These are phyloP conservation scores for Gomphus sp. DNA, from an alignment of 1,284 basidiomycete genomes.

Conservation along the genomic window DNA sequence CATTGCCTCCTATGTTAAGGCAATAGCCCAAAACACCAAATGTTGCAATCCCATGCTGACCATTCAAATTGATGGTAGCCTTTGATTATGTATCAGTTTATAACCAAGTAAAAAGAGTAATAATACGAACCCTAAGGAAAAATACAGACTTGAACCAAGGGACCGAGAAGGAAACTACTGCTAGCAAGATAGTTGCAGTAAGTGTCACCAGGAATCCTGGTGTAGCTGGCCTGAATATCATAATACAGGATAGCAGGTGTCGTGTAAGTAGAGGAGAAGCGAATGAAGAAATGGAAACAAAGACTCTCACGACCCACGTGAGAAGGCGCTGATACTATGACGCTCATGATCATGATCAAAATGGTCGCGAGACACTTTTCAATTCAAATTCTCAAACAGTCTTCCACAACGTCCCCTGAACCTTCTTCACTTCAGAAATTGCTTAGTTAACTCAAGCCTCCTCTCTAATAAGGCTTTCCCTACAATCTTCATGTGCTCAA, in stretches of 20 bases:
- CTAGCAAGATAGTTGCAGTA: slow-evolving; percentile 63
- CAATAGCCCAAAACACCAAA: slow-evolving; percentile 88
- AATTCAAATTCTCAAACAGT: too few species aligned
- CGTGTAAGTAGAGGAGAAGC: not conserved
- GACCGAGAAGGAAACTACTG: slow-evolving; percentile 78
- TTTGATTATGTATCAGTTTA: not conserved
- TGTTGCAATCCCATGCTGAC: slow-evolving; percentile 52
- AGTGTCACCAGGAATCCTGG: slow-evolving; percentile 79
- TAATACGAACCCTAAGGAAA: slow-evolving; percentile 49
- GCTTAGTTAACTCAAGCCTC: too few species aligned
- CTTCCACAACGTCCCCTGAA: too few species aligned
- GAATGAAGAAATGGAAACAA: not conserved
- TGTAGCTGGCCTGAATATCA: slow-evolving; percentile 61
- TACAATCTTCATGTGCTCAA: too few species aligned
- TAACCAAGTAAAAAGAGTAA: not conserved
- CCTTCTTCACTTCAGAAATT: too few species aligned
- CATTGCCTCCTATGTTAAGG: slow-evolving; percentile 36
- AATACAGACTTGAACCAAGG: slow-evolving; percentile 78
- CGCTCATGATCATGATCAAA: too few species aligned
- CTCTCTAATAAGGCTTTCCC: too few species aligned
- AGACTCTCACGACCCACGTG: too few species aligned
- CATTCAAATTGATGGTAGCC: slow-evolving; percentile 46
- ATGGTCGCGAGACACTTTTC: too few species aligned
- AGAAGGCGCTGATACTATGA: too few species aligned
- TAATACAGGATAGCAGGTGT: slow-evolving; percentile 12